Evolutionary conservation across 306 rosid genomes (phyloP).

Genomic region (Canavalia ensiformis): DNA sequence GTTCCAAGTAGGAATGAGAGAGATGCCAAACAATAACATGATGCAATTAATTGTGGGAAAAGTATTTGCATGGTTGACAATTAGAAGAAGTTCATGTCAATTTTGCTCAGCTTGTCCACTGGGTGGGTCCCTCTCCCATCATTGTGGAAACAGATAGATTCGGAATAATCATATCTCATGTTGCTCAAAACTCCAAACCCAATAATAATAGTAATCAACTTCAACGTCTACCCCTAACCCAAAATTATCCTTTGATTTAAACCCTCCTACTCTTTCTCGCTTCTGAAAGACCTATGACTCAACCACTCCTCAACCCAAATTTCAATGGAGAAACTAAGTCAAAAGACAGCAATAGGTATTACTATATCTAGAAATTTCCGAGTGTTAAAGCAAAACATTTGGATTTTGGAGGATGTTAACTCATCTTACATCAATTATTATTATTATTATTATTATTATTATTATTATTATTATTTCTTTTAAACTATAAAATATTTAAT

Average conservation of each 20-base stretch:
- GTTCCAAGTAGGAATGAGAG: background rate
- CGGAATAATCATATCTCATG: background rate
- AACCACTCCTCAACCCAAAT: background rate
- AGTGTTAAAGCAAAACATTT: background rate
- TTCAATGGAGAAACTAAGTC: background rate
- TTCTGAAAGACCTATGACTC: background rate
- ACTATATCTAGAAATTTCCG: background rate
- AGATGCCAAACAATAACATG: background rate
- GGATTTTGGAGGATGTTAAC: background rate
- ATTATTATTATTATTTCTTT: too few relatives aligned
- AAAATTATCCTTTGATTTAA: constrained; percentile 20
- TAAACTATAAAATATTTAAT: background rate
- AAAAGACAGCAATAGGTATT: background rate
- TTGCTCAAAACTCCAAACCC: background rate
- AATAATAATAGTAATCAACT: background rate
- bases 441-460: background rate
- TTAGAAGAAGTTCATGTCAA: constrained; percentile 37
- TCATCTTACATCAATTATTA: background rate
- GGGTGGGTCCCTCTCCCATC: constrained; percentile 38
- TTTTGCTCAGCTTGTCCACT: background rate
- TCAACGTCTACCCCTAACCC: background rate
- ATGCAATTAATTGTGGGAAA: constrained; percentile 31
- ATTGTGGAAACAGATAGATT: constrained; percentile 41
- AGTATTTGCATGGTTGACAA: constrained; percentile 44
- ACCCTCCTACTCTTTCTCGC: background rate